A percentile compares a stretch with the other conserved stretches of the same genome.
Evolutionary conservation across 371 early-diverging fungal species (phyloP).

Genomic region (Cokeromyces recurvatus): DNA sequence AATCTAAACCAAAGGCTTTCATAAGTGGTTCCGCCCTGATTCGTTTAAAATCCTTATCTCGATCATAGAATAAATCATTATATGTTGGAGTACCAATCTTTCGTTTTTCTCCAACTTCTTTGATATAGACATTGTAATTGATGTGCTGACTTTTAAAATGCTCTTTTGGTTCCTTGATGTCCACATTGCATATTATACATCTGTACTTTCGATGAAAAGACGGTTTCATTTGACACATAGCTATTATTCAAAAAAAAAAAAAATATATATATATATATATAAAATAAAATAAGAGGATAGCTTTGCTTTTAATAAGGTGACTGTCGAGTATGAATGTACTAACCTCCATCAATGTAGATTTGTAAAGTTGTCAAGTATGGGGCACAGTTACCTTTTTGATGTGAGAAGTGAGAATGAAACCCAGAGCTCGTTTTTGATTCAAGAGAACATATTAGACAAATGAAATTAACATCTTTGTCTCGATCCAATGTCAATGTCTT

Average conservation of each 20-base stretch:
- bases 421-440: constrained; percentile 2
- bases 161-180: constrained; percentile 1
- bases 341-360: constrained; percentile 4
- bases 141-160: not conserved
- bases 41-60: constrained; percentile 3
- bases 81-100: not conserved
- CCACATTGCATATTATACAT: constrained; percentile 1
- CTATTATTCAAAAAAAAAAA: constrained; percentile 1
- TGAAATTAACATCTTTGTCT: constrained; percentile 1
- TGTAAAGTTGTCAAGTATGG: not conserved
- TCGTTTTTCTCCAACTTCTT: constrained; percentile 1
- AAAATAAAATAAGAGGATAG: constrained; percentile 1
- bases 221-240: constrained; percentile 2
- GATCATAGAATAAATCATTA: constrained; percentile 3
- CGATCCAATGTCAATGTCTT: constrained; percentile 1
- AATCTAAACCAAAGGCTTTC: constrained; percentile 3
- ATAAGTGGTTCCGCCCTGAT: constrained; percentile 1
- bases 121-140: not conserved
- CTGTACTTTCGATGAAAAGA: constrained; percentile 2
- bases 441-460: constrained; percentile 1
- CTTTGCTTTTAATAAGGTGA: constrained; percentile 1
- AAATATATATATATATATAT: not conserved
- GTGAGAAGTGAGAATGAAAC: constrained; percentile 2
- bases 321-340: constrained; percentile 1
- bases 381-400: not conserved